Conservation (phyloP, 2,329 filamentous ascomycete species). For the Alternaria hordeiaustralica region DNA sequence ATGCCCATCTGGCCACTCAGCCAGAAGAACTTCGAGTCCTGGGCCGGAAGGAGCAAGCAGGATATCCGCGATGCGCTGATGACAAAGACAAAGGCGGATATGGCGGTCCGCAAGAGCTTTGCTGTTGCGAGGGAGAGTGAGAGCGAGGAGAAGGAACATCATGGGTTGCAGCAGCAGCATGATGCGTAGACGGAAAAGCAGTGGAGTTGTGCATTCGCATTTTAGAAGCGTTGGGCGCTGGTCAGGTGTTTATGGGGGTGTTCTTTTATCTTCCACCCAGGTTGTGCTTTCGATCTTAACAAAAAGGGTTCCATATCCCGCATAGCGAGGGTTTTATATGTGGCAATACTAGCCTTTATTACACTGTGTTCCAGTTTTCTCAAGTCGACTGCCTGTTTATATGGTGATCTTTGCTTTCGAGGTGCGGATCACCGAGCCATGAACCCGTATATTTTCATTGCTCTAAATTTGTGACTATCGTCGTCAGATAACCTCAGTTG, state of each 20-base stretch:
- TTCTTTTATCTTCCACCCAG: not conserved
- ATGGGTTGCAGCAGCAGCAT: slow-evolving; percentile 19
- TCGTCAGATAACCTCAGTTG: not conserved
- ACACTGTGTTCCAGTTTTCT: not conserved
- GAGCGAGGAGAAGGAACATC: slow-evolving; percentile 30
- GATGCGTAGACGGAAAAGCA: not conserved
- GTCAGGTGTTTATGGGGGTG: not conserved
- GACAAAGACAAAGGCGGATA: slow-evolving; percentile 50
- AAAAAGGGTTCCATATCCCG: not conserved
- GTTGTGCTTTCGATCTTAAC: not conserved
- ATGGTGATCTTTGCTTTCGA: not conserved
- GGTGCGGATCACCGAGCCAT: not conserved
- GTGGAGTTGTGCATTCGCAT: not conserved
- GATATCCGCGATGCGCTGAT: slow-evolving; percentile 54
- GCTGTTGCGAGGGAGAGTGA: slow-evolving; percentile 25
- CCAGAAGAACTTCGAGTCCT: slow-evolving; percentile 48
- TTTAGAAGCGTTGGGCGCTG: not conserved
- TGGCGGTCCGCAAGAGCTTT: slow-evolving; percentile 42
- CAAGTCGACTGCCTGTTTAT: not conserved
- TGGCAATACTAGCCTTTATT: not conserved
- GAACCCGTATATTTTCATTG: not conserved
- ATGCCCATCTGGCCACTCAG: slow-evolving; percentile 65
- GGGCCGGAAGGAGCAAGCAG: slow-evolving; percentile 46
- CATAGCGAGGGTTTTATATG: not conserved
- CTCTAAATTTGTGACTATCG: not conserved